Evolutionary conservation across 768 basidiomycete species (phyloP).

Genomic region (Lyophyllum shimeji): DNA sequence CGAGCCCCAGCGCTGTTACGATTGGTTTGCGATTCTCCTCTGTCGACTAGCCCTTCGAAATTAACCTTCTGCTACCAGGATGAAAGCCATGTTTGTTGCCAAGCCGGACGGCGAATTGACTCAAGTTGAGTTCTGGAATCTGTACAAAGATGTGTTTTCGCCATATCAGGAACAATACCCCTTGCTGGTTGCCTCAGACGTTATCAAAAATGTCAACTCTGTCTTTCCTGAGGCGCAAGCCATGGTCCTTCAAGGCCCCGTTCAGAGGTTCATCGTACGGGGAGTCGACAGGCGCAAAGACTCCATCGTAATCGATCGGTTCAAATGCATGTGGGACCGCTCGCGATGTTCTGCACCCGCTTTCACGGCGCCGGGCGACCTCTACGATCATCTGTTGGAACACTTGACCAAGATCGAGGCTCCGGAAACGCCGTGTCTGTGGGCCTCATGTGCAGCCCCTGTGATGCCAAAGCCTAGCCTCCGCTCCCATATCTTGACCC

Average conservation of each 20-base stretch:
- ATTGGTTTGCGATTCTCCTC: constrained; percentile 54
- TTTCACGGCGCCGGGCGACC: constrained; percentile 53
- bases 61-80: constrained; percentile 52
- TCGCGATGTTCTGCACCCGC: constrained; percentile 50
- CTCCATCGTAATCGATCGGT: constrained; percentile 53
- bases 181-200: constrained; percentile 83
- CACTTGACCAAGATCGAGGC: constrained; percentile 49
- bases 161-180: constrained; percentile 56
- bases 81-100: constrained; percentile 83
- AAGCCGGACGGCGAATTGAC: constrained; percentile 80
- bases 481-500: constrained; percentile 73
- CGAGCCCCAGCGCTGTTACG: constrained; percentile 81
- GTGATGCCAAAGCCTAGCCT: constrained; percentile 49
- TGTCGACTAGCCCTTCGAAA: not conserved
- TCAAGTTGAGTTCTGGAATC: constrained; percentile 94
- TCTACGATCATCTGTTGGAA: constrained; percentile 72
- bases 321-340: constrained; percentile 77
- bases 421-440: constrained; percentile 57
- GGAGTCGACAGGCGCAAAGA: constrained; percentile 77
- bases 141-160: constrained; percentile 84
- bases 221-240: constrained; percentile 87
- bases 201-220: constrained; percentile 88
- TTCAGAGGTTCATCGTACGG: constrained; percentile 82
- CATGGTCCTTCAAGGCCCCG: constrained; percentile 75
- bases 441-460: constrained; percentile 64